phyloP scores from a whole-genome alignment of 495 filamentous ascomycete genomes.

The Acidiella bohemica region DNA sequence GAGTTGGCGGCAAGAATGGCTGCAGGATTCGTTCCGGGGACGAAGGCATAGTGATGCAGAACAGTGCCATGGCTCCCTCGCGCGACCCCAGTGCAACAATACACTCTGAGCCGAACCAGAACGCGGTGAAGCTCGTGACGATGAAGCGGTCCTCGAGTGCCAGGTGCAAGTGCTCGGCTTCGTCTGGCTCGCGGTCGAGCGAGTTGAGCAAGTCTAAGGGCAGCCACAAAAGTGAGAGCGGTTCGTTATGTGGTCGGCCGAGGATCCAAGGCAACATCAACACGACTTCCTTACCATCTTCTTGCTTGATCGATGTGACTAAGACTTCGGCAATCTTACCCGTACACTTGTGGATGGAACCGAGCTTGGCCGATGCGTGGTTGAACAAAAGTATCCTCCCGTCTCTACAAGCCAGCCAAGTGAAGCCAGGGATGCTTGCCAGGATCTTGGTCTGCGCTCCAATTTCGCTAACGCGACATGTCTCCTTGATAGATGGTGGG shows the following conservation, averaged over 20 bases:
- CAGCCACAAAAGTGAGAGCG: background rate
- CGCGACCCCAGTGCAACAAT: constrained; percentile 58
- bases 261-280: constrained; percentile 2
- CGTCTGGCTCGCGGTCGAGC: background rate
- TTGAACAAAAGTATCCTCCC: constrained; percentile 40
- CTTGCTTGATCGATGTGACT: background rate
- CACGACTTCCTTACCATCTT: background rate
- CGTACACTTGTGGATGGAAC: background rate
- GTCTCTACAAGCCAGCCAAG: constrained; percentile 40
- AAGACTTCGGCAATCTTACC: constrained; percentile 44
- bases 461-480: constrained; percentile 31
- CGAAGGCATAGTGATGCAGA: too few relatives aligned
- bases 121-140: constrained; percentile 27
- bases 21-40: background rate
- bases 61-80: constrained; percentile 45
- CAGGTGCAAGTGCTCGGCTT: background rate
- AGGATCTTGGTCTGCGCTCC: background rate
- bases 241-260: background rate
- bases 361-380: constrained; percentile 9
- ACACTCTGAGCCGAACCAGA: constrained; percentile 22
- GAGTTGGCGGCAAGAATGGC: too few relatives aligned
- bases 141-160: constrained; percentile 22
- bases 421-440: constrained; percentile 23
- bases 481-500: too few relatives aligned
- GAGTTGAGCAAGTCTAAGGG: background rate